phyloP scores from a whole-genome alignment of 2,329 filamentous ascomycete species.

The Pseudogymnoascus sp. region DNA sequence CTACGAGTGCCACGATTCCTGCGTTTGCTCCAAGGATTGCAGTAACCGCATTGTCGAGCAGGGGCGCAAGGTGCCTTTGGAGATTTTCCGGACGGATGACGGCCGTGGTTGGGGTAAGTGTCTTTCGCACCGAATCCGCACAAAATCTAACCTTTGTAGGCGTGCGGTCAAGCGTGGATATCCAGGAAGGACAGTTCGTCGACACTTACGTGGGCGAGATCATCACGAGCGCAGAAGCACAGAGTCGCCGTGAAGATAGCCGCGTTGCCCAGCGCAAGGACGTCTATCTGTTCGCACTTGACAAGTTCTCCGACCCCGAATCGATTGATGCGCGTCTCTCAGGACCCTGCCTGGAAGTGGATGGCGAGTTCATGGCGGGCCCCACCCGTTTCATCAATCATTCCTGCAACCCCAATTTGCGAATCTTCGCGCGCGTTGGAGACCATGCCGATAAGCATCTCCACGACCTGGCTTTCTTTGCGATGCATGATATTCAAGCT shows the following conservation, averaged over 20 bases:
- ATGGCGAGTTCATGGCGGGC: conserved; percentile 69
- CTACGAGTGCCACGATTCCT: conserved; percentile 72
- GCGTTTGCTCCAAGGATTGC: conserved; percentile 55
- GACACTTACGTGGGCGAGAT: conserved; percentile 71
- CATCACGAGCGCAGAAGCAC: conserved; percentile 56
- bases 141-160: conserved; percentile 32
- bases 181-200: conserved; percentile 68
- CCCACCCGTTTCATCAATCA: conserved; percentile 80
- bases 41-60: conserved; percentile 70
- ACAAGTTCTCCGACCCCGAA: conserved; percentile 61
- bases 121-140: neutral
- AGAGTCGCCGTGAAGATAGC: conserved; percentile 50
- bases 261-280: conserved; percentile 55
- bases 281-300: conserved; percentile 70
- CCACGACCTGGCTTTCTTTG: conserved; percentile 72
- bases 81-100: conserved; percentile 67
- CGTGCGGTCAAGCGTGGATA: conserved; percentile 53
- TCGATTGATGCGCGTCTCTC: conserved; percentile 49
- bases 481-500: conserved; percentile 53
- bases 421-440: conserved; percentile 70
- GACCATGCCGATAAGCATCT: conserved; percentile 66
- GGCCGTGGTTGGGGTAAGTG: conserved; percentile 62
- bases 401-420: conserved; percentile 68
- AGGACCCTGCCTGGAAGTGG: conserved; percentile 46
- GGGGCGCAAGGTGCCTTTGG: conserved; percentile 59